Conservation (phyloP, 1,284 basidiomycete genomes). For the Agroathelia rolfsii region DNA sequence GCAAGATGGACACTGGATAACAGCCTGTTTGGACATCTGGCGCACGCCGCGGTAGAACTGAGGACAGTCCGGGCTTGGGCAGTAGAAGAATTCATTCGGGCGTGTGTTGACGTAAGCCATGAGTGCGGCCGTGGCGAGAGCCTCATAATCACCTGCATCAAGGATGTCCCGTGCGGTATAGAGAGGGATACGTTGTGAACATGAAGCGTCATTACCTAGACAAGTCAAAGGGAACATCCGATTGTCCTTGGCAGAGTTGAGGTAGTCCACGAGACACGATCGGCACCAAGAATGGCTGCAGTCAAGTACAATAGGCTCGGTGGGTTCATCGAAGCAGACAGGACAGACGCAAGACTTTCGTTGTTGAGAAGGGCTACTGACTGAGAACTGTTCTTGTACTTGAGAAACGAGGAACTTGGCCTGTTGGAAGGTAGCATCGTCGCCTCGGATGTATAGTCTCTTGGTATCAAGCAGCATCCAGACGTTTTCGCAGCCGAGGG, state of each 20-base stretch:
- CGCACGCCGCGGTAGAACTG: constrained; percentile 54
- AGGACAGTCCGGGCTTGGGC: constrained; percentile 65
- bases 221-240: constrained; percentile 60
- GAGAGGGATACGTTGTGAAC: constrained; percentile 42
- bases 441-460: constrained; percentile 25
- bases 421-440: constrained; percentile 19
- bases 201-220: constrained; percentile 49
- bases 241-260: constrained; percentile 43
- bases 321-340: constrained; percentile 46
- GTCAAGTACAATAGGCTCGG: constrained; percentile 37
- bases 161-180: constrained; percentile 38
- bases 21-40: constrained; percentile 33
- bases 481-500: constrained; percentile 32
- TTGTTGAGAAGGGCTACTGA: constrained; percentile 10
- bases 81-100: constrained; percentile 54
- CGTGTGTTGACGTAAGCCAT: constrained; percentile 42
- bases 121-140: constrained; percentile 47
- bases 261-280: constrained; percentile 45
- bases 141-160: constrained; percentile 37
- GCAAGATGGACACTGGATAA: constrained; percentile 64
- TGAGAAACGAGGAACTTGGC: constrained; percentile 9
- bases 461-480: constrained; percentile 20
- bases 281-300: constrained; percentile 64
- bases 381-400: neutral
- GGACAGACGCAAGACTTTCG: constrained; percentile 42